Evolutionary conservation across 495 filamentous ascomycete species (phyloP).

Genomic region (Neurospora cerealis): DNA sequence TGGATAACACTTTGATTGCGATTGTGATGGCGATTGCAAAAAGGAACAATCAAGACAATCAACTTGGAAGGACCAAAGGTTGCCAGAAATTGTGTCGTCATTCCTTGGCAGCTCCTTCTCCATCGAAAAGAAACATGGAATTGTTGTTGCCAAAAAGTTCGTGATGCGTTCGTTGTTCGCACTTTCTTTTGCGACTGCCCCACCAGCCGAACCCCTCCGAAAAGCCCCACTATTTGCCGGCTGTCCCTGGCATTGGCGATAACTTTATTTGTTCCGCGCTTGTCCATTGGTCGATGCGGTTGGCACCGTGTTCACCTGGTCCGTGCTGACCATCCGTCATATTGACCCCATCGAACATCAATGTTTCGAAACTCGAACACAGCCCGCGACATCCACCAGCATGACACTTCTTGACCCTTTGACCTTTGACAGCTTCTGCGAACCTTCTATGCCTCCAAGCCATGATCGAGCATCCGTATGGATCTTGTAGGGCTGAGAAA

Average conservation of each 20-base stretch:
- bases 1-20: neutral
- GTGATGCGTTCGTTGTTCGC: neutral
- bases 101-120: neutral
- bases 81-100: neutral
- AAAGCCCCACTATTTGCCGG: neutral
- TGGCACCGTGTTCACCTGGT: neutral
- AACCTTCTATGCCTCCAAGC: neutral
- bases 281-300: neutral
- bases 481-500: neutral
- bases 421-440: neutral
- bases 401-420: neutral
- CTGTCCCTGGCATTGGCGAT: neutral
- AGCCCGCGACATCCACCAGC: neutral
- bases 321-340: neutral
- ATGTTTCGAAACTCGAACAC: neutral
- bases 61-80: neutral
- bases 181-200: neutral
- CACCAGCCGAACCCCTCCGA: neutral
- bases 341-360: neutral
- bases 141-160: neutral
- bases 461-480: neutral
- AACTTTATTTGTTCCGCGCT: neutral
- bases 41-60: neutral
- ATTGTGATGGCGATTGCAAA: neutral
- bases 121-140: neutral